Percentiles rank a stretch among this genome's conserved stretches.
phyloP scores from a whole-genome alignment of 2,329 filamentous ascomycete species.

The Sporothrix phasma region DNA sequence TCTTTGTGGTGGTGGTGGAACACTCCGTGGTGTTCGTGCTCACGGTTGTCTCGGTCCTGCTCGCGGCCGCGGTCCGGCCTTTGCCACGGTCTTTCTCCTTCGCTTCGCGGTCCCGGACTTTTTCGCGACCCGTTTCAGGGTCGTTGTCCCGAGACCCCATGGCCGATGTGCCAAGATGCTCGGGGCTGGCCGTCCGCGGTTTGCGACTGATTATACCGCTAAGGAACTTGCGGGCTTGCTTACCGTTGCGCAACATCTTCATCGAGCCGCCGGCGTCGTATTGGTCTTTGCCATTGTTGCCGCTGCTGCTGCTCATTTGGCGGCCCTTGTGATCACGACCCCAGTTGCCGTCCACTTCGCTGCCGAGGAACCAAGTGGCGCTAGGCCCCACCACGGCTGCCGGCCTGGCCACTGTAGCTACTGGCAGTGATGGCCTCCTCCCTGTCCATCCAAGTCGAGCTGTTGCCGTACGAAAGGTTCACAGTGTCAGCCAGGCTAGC shows the following conservation, averaged over 20 bases:
- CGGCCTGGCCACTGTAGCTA: background rate
- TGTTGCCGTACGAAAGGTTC: constrained; percentile 29
- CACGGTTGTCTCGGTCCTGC: constrained; percentile 12
- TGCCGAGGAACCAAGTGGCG: constrained; percentile 41
- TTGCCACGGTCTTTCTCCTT: constrained; percentile 21
- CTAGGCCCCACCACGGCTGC: background rate
- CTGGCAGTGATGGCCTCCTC: constrained; percentile 4
- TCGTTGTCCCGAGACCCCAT: background rate
- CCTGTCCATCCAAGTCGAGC: constrained; percentile 14
- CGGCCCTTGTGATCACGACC: constrained; percentile 21
- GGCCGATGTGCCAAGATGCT: constrained; percentile 14
- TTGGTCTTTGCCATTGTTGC: constrained; percentile 15
- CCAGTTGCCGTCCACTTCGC: constrained; percentile 31
- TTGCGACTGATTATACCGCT: constrained; percentile 33
- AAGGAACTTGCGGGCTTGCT: constrained; percentile 33
- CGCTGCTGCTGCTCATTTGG: constrained; percentile 21
- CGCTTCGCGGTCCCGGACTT: constrained; percentile 10
- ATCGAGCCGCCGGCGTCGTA: constrained; percentile 28
- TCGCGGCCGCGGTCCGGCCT: constrained; percentile 9
- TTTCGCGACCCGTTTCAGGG: constrained; percentile 9
- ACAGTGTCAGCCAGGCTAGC: constrained; percentile 30
- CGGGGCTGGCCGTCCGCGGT: constrained; percentile 23
- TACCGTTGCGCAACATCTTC: constrained; percentile 29
- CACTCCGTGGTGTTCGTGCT: background rate
- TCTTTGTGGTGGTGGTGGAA: background rate